These are phyloP conservation scores for Diatrype stigma DNA, from an alignment of 2,329 filamentous ascomycete genomes.

Conservation along the genomic window DNA sequence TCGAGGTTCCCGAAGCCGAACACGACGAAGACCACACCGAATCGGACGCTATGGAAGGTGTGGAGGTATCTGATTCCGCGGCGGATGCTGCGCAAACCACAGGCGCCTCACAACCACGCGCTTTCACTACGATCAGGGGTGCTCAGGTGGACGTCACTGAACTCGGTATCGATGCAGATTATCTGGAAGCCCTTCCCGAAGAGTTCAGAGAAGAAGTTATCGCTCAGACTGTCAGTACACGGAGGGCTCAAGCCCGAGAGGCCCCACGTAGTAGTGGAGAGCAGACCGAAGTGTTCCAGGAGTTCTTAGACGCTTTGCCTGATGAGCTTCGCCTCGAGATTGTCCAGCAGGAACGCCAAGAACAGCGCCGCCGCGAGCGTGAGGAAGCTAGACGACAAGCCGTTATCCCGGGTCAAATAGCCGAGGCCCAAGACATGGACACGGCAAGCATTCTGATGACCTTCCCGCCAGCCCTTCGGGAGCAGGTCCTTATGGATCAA, in stretches of 20 bases:
- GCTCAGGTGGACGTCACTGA: conserved; percentile 90
- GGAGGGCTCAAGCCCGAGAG: conserved; percentile 72
- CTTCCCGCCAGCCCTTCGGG: conserved; percentile 76
- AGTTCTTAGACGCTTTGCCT: conserved; percentile 90
- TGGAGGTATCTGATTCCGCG: conserved; percentile 30
- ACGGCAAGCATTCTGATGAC: conserved; percentile 88
- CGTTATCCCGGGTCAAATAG: conserved; percentile 49
- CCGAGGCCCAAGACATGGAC: conserved; percentile 69
- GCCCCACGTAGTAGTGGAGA: conserved; percentile 65
- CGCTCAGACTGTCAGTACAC: conserved; percentile 79
- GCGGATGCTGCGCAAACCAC: conserved; percentile 31
- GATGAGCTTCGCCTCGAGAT: conserved; percentile 87
- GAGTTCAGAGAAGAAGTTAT: conserved; percentile 96
- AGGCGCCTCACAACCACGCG: conserved; percentile 53
- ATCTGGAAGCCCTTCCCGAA: conserved; percentile 94
- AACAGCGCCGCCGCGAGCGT: conserved; percentile 82
- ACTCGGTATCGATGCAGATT: conserved; percentile 89
- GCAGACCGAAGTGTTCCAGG: conserved; percentile 80
- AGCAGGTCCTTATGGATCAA: conserved; percentile 86
- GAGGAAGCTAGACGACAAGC: conserved; percentile 72
- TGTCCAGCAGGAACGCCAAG: conserved; percentile 82
- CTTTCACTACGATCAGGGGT: conserved; percentile 80
- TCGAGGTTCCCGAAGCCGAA: conserved; percentile 41
- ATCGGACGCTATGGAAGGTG: conserved; percentile 28
- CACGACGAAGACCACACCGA: conserved; percentile 25